Evolutionary conservation across 768 basidiomycete genomes (phyloP).

Genomic region (Mycena alexandri): DNA sequence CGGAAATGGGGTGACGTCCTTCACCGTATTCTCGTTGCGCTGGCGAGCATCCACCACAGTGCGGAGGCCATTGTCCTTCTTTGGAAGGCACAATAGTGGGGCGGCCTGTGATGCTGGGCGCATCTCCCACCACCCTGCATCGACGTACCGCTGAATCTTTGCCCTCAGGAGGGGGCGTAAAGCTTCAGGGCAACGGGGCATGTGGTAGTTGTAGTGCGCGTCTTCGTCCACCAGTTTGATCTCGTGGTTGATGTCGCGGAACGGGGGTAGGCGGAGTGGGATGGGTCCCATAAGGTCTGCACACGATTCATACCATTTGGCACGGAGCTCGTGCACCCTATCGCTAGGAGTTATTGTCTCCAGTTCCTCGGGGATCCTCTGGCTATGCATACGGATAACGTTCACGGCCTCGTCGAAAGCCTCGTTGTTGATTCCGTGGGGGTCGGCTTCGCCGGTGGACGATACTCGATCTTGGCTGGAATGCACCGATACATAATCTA

Average conservation of each 20-base stretch:
- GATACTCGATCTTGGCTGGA: too few relatives aligned
- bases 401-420: too few relatives aligned
- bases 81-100: constrained; percentile 43
- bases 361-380: too few relatives aligned
- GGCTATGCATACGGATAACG: too few relatives aligned
- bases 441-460: too few relatives aligned
- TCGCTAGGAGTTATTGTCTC: too few relatives aligned
- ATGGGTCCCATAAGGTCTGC: not conserved
- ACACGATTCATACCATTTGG: not conserved
- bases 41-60: constrained; percentile 51
- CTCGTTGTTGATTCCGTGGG: too few relatives aligned
- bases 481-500: too few relatives aligned
- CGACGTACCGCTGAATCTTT: constrained; percentile 8
- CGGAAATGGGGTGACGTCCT: constrained; percentile 51
- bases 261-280: not conserved
- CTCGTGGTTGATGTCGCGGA: constrained; percentile 32
- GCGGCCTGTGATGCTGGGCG: constrained; percentile 34
- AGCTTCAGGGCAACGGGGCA: constrained; percentile 44
- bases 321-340: not conserved
- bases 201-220: constrained; percentile 32
- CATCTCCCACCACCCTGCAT: constrained; percentile 24
- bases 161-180: constrained; percentile 26
- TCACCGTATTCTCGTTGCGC: constrained; percentile 55
- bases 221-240: constrained; percentile 46
- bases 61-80: constrained; percentile 45